Conservation (phyloP, 2,329 filamentous ascomycete genomes). For the Atkinsonella hypoxylon region DNA sequence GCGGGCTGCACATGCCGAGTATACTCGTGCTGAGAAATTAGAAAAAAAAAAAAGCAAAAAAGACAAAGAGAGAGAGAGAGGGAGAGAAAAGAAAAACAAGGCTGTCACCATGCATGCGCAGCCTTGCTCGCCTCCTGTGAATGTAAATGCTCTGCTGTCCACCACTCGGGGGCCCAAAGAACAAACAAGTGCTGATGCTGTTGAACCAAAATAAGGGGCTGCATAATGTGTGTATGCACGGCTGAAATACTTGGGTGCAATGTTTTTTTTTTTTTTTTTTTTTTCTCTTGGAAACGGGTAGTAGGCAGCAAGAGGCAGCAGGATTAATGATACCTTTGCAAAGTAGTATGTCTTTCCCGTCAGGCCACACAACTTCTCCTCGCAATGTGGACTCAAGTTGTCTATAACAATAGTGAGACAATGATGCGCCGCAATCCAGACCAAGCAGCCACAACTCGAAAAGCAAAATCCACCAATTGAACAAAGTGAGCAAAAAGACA, state of each 20-base stretch:
- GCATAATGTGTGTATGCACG: not conserved
- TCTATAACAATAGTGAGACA: not conserved
- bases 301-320: not conserved
- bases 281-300: not conserved
- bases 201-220: not conserved
- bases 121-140: not conserved
- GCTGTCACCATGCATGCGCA: not conserved
- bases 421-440: too few relatives aligned
- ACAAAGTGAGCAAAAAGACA: slow-evolving; percentile 1
- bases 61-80: not conserved
- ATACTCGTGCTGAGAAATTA: slow-evolving; percentile 6
- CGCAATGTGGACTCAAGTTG: not conserved
- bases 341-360: not conserved
- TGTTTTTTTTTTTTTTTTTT: too few relatives aligned
- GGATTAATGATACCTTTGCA: not conserved
- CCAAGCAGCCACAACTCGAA: not conserved
- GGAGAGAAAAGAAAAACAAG: slow-evolving; percentile 7
- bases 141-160: not conserved
- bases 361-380: not conserved
- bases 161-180: not conserved
- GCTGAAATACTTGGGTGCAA: not conserved
- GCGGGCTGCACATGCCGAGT: not conserved
- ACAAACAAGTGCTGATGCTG: not conserved
- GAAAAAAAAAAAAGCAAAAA: slow-evolving; percentile 8
- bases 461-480: not conserved